Evolutionary conservation across 306 rosid genomes (phyloP).

Genomic region (Boehmeria nivea): DNA sequence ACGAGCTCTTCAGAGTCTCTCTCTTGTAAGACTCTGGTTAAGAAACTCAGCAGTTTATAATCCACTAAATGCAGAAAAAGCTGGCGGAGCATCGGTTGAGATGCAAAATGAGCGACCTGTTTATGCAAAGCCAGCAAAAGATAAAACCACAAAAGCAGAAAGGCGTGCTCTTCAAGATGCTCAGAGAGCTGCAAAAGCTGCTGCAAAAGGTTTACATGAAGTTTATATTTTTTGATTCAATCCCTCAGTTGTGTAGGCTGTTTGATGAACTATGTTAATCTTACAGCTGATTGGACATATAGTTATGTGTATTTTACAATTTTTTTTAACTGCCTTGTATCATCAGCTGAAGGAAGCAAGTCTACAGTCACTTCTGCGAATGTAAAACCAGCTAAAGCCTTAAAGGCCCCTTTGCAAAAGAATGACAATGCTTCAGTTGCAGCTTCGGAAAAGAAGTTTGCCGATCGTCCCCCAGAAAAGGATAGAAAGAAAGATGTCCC

Average conservation of each 20-base stretch:
- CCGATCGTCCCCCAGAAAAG: constrained; percentile 50
- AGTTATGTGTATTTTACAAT: background rate
- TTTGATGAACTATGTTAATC: background rate
- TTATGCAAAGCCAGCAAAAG: constrained; percentile 44
- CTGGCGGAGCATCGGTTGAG: constrained; percentile 32
- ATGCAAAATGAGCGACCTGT: constrained; percentile 26
- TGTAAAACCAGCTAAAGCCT: constrained; percentile 32
- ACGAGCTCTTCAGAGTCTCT: background rate
- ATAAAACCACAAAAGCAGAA: constrained; percentile 71
- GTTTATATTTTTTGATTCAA: too few relatives aligned
- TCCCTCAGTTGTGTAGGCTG: background rate
- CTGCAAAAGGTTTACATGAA: constrained; percentile 61
- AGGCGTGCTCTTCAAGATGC: constrained; percentile 86
- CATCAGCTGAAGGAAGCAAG: constrained; percentile 44
- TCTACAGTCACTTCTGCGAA: constrained; percentile 12
- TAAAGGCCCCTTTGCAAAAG: constrained; percentile 43
- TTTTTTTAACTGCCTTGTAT: constrained; percentile 4
- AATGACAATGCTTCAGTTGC: constrained; percentile 33
- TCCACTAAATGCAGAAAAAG: constrained; percentile 40
- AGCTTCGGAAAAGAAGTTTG: constrained; percentile 51
- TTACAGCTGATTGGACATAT: background rate
- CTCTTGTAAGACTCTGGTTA: background rate
- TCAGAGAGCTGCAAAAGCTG: constrained; percentile 82
- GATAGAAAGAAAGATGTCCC: constrained; percentile 86
- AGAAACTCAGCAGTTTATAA: background rate